Conservation (phyloP, 257 asterid genomes). For the Anisodus acutangulus region DNA sequence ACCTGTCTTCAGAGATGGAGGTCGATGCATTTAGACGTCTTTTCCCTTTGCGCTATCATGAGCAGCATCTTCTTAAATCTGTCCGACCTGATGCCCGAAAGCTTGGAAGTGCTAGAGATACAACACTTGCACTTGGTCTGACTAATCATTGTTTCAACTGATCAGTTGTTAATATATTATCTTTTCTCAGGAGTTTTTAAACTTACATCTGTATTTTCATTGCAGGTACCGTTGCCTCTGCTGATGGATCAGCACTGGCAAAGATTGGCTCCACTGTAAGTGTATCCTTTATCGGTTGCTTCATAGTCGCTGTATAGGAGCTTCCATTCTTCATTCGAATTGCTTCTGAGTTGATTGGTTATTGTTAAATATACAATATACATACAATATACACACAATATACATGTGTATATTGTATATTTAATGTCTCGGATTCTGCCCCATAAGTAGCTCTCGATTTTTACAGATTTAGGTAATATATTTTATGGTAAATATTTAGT, state of each 20-base stretch:
- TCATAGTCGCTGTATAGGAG: neutral
- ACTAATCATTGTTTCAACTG: slow-evolving; percentile 31
- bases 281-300: slow-evolving; percentile 15
- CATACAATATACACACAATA: too few species aligned
- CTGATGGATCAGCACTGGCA: slow-evolving; percentile 89
- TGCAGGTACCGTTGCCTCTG: slow-evolving; percentile 87
- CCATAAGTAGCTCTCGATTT: too few species aligned
- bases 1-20: slow-evolving; percentile 85
- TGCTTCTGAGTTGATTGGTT: neutral
- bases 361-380: too few species aligned
- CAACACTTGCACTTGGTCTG: slow-evolving; percentile 79
- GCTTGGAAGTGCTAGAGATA: slow-evolving; percentile 84
- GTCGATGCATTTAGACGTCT: slow-evolving; percentile 84
- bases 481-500: too few species aligned
- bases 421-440: too few species aligned
- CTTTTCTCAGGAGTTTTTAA: slow-evolving; percentile 1
- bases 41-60: slow-evolving; percentile 83
- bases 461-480: too few species aligned
- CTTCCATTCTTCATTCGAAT: neutral
- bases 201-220: slow-evolving; percentile 22
- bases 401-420: too few species aligned
- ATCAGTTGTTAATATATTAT: neutral
- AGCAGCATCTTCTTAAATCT: slow-evolving; percentile 74
- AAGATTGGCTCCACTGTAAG: slow-evolving; percentile 95
- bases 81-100: slow-evolving; percentile 83